Percentiles rank a stretch among this genome's conserved stretches.
Evolutionary conservation across 192 early-diverging fungal species (phyloP).

Genomic region (Coemansia sp.): DNA sequence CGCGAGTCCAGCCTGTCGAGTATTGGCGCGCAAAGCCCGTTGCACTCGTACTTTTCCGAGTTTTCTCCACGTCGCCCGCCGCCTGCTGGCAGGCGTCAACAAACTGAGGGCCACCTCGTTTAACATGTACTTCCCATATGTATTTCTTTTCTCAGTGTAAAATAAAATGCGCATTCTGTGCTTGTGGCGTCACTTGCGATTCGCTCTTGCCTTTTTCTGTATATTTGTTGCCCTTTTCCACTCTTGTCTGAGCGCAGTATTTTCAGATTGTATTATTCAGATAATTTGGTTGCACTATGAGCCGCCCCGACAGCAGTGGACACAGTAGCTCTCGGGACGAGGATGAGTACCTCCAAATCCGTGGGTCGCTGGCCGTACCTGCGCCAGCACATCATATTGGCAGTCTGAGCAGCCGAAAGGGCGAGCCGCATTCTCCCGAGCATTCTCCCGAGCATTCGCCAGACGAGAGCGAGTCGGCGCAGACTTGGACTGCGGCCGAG

Average conservation of each 20-base stretch:
- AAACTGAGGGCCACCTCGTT: not conserved
- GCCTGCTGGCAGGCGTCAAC: constrained; percentile 4
- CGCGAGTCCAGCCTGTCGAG: constrained; percentile 12
- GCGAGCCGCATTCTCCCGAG: constrained; percentile 4
- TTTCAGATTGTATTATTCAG: not conserved
- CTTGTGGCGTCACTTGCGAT: constrained; percentile 1
- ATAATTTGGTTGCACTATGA: not conserved
- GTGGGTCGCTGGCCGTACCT: constrained; percentile 4
- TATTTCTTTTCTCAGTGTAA: constrained; percentile 1
- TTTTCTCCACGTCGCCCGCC: constrained; percentile 14
- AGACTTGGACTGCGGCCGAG: constrained; percentile 47
- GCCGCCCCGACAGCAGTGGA: not conserved
- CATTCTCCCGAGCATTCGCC: not conserved
- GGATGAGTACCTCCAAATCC: not conserved
- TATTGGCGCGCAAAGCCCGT: not conserved
- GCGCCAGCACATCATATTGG: not conserved
- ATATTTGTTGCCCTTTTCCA: not conserved
- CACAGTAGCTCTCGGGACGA: constrained; percentile 1
- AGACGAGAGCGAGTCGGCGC: constrained; percentile 17
- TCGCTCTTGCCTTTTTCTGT: not conserved
- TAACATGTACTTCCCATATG: not conserved
- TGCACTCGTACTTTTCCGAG: not conserved
- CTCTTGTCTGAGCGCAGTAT: not conserved
- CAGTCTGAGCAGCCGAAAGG: not conserved
- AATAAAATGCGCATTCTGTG: not conserved